Conservation (phyloP, 75 land plant genomes). For the Gnetum montanum region DNA sequence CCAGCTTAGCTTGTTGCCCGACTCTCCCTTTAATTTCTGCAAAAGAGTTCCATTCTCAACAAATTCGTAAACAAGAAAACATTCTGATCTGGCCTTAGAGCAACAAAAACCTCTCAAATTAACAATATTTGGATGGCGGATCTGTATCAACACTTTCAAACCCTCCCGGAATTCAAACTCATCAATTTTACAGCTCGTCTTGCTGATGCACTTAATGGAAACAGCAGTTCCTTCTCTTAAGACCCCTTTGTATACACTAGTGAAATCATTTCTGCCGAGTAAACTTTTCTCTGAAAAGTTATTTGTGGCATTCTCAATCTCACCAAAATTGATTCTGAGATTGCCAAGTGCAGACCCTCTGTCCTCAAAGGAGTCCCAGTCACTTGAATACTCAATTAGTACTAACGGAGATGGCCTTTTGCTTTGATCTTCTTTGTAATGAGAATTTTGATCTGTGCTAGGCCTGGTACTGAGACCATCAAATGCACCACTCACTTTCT, state of each 20-base stretch:
- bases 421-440: constrained; percentile 18
- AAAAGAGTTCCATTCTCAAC: constrained; percentile 12
- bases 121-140: constrained; percentile 29
- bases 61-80: constrained; percentile 21
- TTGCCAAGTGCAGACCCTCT: constrained; percentile 10
- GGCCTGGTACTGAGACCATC: constrained; percentile 4
- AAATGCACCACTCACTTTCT: constrained; percentile 16
- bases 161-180: constrained; percentile 21
- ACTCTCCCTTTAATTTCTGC: constrained; percentile 8
- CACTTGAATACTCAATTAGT: constrained; percentile 49
- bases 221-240: constrained; percentile 24
- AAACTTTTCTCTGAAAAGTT: constrained; percentile 34
- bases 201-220: constrained; percentile 11
- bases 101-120: constrained; percentile 27
- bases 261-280: constrained; percentile 17
- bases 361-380: constrained; percentile 44
- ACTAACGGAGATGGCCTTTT: constrained; percentile 40
- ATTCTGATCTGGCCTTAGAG: constrained; percentile 29
- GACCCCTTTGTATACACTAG: constrained; percentile 33
- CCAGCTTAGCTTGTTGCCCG: constrained; percentile 7
- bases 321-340: constrained; percentile 21
- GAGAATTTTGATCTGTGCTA: constrained; percentile 5
- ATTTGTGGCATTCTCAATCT: constrained; percentile 33
- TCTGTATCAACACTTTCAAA: constrained; percentile 14
- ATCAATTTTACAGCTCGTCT: constrained; percentile 14